Base-by-base conservation (phyloP, 768 basidiomycete genomes). In the Gyrodon lividus region DNA sequence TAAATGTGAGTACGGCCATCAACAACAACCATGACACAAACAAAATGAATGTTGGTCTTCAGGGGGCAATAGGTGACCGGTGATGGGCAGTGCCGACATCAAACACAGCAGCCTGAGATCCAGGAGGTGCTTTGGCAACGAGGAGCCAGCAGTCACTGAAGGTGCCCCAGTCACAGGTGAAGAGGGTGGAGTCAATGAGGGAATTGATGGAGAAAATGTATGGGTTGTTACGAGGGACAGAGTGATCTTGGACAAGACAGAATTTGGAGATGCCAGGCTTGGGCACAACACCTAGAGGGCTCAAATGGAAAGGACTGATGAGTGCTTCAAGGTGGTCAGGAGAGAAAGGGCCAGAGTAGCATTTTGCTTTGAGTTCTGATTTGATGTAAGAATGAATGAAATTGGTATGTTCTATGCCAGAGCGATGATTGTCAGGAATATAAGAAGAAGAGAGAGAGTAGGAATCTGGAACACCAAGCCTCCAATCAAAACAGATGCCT, bases 231-330 rank as follows among this genome's bases (percentile, higher is more conserved):
- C 19, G 2, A 20, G 66, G 65, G 5, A 68, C 59, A 2, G 63
- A 66, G 2, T 46, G 47, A 16, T 71, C 63, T 38, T 77, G 74
- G 0, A 76, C 59, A 0, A 75, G 35, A 0, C 62, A 59, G 9
- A 70, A 67, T 13, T 62, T 60, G 6, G 54, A 41, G 0, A 61
- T 50, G 19, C 59, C 37, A 0, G 63, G 60, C 47, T 77, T 79
- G 0, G 70, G 71, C 0, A 78, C 66, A 0, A 75, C 58, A 0
- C 70, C 70, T 0, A 79, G 58, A 0, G 77, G 79, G 0, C 73
- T 72, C 0, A 75, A 67, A 0, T 52, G 54, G 39, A 79, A 79
- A 0, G 68, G 70, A 0, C 77, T 75, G 26, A 78, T 77, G 10
- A 71, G 6, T 2, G 46, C 12, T 41, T 73, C 66, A 0, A 72